A percentile compares a stretch with the other conserved stretches of the same genome.
Evolutionary conservation across 768 basidiomycete genomes (phyloP).

Genomic region (Mycena alexandri): DNA sequence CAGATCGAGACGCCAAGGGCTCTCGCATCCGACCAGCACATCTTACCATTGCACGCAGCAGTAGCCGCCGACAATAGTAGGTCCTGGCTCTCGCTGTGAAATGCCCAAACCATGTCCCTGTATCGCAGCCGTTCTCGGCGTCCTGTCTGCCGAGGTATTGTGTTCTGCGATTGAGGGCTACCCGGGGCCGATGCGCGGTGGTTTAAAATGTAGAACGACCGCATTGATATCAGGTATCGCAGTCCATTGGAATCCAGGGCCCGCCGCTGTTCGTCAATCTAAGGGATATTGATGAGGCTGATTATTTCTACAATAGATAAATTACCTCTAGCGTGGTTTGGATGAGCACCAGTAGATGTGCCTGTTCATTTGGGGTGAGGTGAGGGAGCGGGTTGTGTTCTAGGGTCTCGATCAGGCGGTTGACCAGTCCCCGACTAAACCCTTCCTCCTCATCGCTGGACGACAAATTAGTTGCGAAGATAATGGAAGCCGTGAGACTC

Average conservation of each 20-base stretch:
- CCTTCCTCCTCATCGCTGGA: conserved; percentile 56
- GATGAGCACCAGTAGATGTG: conserved; percentile 85
- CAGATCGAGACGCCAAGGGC: conserved; percentile 90
- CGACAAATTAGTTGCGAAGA: neutral
- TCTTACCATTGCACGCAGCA: conserved; percentile 83
- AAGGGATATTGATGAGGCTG: neutral
- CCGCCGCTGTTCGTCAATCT: conserved; percentile 94
- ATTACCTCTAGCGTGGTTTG: conserved; percentile 89
- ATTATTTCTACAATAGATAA: neutral
- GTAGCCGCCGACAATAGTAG: conserved; percentile 79
- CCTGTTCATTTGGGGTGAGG: conserved; percentile 83
- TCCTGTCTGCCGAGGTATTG: conserved; percentile 61
- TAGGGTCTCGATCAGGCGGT: conserved; percentile 71
- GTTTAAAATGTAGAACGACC: conserved; percentile 90
- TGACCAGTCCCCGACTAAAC: conserved; percentile 74
- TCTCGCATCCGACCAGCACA: conserved; percentile 91
- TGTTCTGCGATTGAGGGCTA: conserved; percentile 59
- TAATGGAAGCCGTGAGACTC: conserved; percentile 36
- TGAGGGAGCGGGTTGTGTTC: conserved; percentile 76
- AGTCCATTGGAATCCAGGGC: conserved; percentile 93
- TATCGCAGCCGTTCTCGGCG: conserved; percentile 86
- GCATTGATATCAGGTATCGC: conserved; percentile 93
- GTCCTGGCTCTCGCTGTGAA: conserved; percentile 94
- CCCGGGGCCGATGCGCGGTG: conserved; percentile 66
- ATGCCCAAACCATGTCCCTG: conserved; percentile 97